These are phyloP conservation scores for Entoloma clypeatum DNA, from an alignment of 1,284 basidiomycete species.

Conservation along the genomic window DNA sequence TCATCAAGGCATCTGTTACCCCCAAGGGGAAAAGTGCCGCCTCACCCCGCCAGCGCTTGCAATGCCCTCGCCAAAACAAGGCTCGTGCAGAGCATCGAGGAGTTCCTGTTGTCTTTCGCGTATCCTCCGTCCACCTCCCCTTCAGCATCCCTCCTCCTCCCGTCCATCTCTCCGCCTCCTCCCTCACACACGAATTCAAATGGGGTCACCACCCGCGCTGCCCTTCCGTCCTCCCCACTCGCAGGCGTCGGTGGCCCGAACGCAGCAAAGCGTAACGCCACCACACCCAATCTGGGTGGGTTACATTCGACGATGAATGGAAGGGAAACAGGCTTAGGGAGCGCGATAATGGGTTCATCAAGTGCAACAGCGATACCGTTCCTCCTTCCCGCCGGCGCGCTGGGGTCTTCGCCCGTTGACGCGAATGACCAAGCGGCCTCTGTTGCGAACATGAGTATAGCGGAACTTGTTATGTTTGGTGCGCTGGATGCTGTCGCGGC, in stretches of 20 bases:
- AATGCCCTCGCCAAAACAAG: slow-evolving; percentile 20
- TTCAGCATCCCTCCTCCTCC: slow-evolving; percentile 6
- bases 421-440: background rate
- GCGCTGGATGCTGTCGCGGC: slow-evolving; percentile 11
- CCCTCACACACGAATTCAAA: slow-evolving; percentile 7
- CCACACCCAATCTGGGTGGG: background rate
- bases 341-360: too few relatives aligned
- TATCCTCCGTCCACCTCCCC: slow-evolving; percentile 21
- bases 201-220: background rate
- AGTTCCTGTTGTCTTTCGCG: slow-evolving; percentile 32
- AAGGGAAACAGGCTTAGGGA: too few relatives aligned
- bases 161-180: slow-evolving; percentile 7
- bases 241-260: background rate
- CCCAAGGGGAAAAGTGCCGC: slow-evolving; percentile 1
- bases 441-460: slow-evolving; percentile 1
- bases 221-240: background rate
- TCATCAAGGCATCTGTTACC: background rate
- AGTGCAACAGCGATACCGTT: slow-evolving; percentile 10
- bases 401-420: background rate
- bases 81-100: slow-evolving; percentile 32
- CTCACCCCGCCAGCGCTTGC: background rate
- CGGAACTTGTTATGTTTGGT: slow-evolving; percentile 14
- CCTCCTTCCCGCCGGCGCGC: slow-evolving; percentile 15
- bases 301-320: background rate
- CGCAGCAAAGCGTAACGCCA: too few relatives aligned